A percentile compares a stretch with the other conserved stretches of the same genome.
Evolutionary conservation across 2,329 filamentous ascomycete species (phyloP).

Genomic region (Aureobasidium leucospermi): DNA sequence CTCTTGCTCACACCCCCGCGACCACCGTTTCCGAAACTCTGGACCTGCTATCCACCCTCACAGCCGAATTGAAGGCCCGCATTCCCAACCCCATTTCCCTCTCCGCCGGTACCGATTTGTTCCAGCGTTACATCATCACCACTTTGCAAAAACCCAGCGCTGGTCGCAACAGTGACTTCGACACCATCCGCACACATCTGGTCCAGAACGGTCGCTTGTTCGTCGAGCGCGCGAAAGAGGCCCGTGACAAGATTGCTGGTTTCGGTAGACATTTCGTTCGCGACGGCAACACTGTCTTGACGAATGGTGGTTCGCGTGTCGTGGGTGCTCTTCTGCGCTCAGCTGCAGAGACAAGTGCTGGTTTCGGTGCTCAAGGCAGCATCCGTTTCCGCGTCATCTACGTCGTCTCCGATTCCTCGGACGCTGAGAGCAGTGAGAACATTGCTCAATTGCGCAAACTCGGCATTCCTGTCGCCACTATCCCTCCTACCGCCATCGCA

Average conservation of each 20-base stretch:
- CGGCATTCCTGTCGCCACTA: conserved; percentile 76
- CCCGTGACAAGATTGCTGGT: conserved; percentile 72
- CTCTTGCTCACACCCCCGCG: conserved; percentile 70
- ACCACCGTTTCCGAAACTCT: conserved; percentile 92
- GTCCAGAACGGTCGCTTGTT: conserved; percentile 81
- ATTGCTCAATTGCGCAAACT: conserved; percentile 63
- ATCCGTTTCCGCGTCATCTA: conserved; percentile 81
- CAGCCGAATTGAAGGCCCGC: conserved; percentile 65
- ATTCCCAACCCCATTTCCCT: conserved; percentile 87
- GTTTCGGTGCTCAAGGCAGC: conserved; percentile 41
- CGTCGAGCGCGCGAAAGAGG: conserved; percentile 77
- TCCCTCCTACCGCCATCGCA: conserved; percentile 67
- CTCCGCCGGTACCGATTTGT: conserved; percentile 88
- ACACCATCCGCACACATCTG: conserved; percentile 73
- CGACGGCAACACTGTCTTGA: conserved; percentile 76
- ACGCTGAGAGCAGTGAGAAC: conserved; percentile 61
- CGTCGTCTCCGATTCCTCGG: conserved; percentile 30
- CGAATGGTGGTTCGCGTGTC: conserved; percentile 79
- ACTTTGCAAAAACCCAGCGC: conserved; percentile 49
- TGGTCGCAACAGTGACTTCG: conserved; percentile 60
- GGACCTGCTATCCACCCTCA: conserved; percentile 71
- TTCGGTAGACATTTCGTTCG: conserved; percentile 71
- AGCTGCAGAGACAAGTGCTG: conserved; percentile 56
- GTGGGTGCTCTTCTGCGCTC: conserved; percentile 69
- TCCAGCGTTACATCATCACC: conserved; percentile 85